These are phyloP conservation scores for Talaromyces proteolyticus DNA, from an alignment of 495 filamentous ascomycete genomes.

Conservation along the genomic window DNA sequence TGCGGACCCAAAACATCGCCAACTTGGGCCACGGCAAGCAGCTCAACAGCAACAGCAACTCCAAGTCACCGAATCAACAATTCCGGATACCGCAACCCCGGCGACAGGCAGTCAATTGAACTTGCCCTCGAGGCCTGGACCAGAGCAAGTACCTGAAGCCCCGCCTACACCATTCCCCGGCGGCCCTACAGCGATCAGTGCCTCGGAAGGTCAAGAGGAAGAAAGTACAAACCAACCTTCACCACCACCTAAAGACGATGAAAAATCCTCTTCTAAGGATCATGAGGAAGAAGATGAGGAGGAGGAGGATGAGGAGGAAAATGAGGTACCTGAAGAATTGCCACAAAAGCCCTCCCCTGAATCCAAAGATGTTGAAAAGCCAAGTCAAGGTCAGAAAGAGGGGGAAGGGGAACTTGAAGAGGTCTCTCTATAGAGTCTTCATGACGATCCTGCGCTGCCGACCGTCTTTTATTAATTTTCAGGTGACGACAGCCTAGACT, in stretches of 20 bases:
- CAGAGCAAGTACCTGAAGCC: slow-evolving; percentile 23
- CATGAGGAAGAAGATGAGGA: neutral
- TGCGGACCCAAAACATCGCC: slow-evolving; percentile 65
- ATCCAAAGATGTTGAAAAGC: slow-evolving; percentile 11
- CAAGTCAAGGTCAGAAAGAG: slow-evolving; percentile 14
- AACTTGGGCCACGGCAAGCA: slow-evolving; percentile 43
- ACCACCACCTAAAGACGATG: slow-evolving; percentile 31
- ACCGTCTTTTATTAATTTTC: too few relatives aligned
- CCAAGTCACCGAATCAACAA: slow-evolving; percentile 23
- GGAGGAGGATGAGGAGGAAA: neutral
- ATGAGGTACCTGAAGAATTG: neutral
- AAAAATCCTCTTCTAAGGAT: neutral
- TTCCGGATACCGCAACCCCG: slow-evolving; percentile 18
- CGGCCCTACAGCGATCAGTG: slow-evolving; percentile 24
- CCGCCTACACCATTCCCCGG: slow-evolving; percentile 40
- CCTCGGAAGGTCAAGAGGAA: slow-evolving; percentile 25
- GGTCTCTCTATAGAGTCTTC: slow-evolving; percentile 5
- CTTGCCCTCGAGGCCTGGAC: slow-evolving; percentile 11
- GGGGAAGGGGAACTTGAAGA: slow-evolving; percentile 12
- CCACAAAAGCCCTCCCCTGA: slow-evolving; percentile 2
- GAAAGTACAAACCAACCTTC: slow-evolving; percentile 21
- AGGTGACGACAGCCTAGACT: too few relatives aligned
- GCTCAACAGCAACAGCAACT: slow-evolving; percentile 33
- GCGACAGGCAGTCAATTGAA: slow-evolving; percentile 19
- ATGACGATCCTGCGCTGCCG: too few relatives aligned